phyloP scores from a whole-genome alignment of 352 stramenopile genomes.

The Blastocystis hominis region DNA sequence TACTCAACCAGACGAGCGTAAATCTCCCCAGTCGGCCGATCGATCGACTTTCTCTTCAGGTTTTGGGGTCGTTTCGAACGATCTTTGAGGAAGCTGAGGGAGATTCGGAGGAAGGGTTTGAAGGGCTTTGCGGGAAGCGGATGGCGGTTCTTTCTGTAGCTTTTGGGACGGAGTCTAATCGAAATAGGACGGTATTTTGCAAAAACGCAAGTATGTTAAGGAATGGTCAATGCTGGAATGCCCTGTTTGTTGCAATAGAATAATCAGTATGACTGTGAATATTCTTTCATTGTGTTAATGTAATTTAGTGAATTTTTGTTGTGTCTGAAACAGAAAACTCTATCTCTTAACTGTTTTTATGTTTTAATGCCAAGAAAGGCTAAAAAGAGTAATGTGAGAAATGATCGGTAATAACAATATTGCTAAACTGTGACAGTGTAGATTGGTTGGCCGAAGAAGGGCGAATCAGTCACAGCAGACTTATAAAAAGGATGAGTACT shows the following conservation, averaged over 20 bases:
- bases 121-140: not conserved
- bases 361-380: not conserved
- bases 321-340: not conserved
- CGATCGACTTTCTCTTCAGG: not conserved
- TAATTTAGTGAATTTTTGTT: not conserved
- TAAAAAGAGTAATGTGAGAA: not conserved
- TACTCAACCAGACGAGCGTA: not conserved
- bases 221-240: not conserved
- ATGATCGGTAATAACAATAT: no score
- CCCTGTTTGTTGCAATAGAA: not conserved
- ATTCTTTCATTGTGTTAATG: not conserved
- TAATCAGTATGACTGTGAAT: not conserved
- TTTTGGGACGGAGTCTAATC: not conserved
- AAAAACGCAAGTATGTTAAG: conserved; percentile 15
- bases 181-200: not conserved
- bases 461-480: no score
- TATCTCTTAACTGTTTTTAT: not conserved
- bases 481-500: no score
- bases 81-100: not conserved
- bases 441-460: no score
- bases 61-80: conserved; percentile 1
- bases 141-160: not conserved
- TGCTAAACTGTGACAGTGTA: no score
- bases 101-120: not conserved
- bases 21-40: not conserved